These are phyloP conservation scores for Termitomyces bulborhizus DNA, from an alignment of 768 basidiomycete species.

Conservation along the genomic window DNA sequence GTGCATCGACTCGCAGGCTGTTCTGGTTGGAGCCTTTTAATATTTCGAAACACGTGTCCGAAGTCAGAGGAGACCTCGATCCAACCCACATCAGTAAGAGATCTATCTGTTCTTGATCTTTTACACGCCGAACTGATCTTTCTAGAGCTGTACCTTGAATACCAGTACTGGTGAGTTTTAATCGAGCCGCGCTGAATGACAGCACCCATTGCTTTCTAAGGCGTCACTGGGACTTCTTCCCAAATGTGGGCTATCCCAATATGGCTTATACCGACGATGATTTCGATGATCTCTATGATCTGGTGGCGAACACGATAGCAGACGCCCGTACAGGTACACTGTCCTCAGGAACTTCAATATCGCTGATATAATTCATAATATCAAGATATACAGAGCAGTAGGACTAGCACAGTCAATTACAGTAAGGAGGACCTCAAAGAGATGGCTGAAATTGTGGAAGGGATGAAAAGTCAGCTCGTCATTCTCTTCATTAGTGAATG, in stretches of 20 bases:
- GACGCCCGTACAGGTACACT: conserved; percentile 8
- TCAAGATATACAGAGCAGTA: conserved; percentile 1
- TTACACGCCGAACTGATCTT: background rate
- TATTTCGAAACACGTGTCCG: background rate
- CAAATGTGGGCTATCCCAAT: conserved; percentile 1
- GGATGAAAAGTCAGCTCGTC: conserved; percentile 1
- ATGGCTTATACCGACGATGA: background rate
- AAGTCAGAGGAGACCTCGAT: background rate
- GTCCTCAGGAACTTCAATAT: background rate
- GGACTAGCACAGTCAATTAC: conserved; percentile 4
- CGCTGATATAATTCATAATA: background rate
- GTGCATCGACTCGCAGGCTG: background rate
- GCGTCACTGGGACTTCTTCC: conserved; percentile 11
- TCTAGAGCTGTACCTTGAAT: conserved; percentile 7
- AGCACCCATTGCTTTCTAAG: background rate
- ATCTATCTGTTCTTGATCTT: background rate
- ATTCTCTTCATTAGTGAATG: too few relatives aligned
- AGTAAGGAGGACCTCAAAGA: conserved; percentile 5
- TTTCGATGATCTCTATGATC: conserved; percentile 2
- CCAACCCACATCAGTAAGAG: background rate
- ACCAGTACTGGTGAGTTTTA: conserved; percentile 7
- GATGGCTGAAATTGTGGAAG: conserved; percentile 10
- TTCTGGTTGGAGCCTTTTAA: conserved; percentile 4
- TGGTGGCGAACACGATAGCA: conserved; percentile 5
- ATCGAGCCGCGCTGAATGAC: background rate